phyloP scores from a whole-genome alignment of 2,329 filamentous ascomycete genomes.

The Pseudogymnoascus sp. region DNA sequence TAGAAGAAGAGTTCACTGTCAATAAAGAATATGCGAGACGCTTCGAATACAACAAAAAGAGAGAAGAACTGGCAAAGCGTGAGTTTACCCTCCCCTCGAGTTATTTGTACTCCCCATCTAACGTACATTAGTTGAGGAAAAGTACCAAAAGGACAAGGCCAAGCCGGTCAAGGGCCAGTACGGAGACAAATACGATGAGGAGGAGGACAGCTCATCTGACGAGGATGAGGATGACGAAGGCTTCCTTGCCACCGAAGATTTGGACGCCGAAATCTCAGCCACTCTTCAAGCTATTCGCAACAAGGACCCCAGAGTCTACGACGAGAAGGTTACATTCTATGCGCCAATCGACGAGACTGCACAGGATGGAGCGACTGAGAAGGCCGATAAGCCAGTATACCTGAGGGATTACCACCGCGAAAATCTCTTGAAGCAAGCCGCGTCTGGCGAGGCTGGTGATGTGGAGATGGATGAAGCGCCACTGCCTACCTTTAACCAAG shows the following conservation, averaged over 20 bases:
- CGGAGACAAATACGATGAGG: constrained; percentile 39
- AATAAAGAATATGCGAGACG: constrained; percentile 83
- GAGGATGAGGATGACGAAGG: constrained; percentile 88
- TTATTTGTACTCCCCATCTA: constrained; percentile 17
- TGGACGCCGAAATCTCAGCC: constrained; percentile 81
- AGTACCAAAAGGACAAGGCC: constrained; percentile 50
- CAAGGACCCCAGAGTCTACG: constrained; percentile 89
- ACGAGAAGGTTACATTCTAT: constrained; percentile 73
- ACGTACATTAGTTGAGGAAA: constrained; percentile 67
- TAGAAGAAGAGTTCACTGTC: constrained; percentile 56
- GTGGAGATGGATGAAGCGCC: constrained; percentile 45
- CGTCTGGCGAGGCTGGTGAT: constrained; percentile 53
- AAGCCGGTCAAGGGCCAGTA: constrained; percentile 36
- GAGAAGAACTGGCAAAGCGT: constrained; percentile 73
- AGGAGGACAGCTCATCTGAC: constrained; percentile 60
- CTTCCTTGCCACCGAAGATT: constrained; percentile 72
- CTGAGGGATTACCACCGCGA: constrained; percentile 87
- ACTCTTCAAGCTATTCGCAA: constrained; percentile 80
- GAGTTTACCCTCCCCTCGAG: constrained; percentile 27
- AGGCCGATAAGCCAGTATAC: constrained; percentile 77
- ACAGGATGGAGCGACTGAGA: constrained; percentile 34
- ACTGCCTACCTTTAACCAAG: constrained; percentile 71
- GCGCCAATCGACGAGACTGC: constrained; percentile 50
- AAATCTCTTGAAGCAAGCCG: constrained; percentile 61
- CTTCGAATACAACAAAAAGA: constrained; percentile 96